Evolutionary conservation across 768 basidiomycete species (phyloP).

Genomic region (Suillus plorans): DNA sequence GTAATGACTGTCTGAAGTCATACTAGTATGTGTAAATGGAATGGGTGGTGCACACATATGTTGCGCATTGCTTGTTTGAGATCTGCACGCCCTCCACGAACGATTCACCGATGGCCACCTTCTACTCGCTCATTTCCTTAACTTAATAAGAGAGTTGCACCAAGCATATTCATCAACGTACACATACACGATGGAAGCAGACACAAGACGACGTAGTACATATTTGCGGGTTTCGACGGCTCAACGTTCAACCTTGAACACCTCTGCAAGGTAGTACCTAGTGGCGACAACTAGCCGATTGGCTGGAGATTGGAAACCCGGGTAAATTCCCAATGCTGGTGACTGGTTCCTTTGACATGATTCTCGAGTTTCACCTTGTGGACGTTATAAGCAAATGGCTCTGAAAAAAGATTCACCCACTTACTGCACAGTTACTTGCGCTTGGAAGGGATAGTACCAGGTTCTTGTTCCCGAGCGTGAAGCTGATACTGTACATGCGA

Average conservation of each 20-base stretch:
- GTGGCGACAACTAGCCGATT: neutral
- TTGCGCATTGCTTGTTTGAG: too few relatives aligned
- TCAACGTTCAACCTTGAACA: neutral
- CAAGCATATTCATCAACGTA: neutral
- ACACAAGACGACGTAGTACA: too few relatives aligned
- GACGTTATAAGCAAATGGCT: neutral
- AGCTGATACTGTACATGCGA: neutral
- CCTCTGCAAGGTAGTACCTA: neutral
- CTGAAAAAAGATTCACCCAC: neutral
- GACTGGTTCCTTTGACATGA: rapidly evolving
- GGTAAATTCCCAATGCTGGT: neutral
- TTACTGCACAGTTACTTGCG: neutral
- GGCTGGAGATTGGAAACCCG: neutral
- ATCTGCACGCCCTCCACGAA: neutral
- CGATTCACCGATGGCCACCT: too few relatives aligned
- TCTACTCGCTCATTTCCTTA: neutral
- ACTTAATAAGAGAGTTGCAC: too few relatives aligned
- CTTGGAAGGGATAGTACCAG: neutral
- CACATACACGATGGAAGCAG: too few relatives aligned
- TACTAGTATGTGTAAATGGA: too few relatives aligned
- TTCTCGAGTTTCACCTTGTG: neutral
- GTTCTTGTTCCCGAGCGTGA: neutral
- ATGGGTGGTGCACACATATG: too few relatives aligned
- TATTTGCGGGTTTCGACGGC: neutral
- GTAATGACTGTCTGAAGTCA: too few relatives aligned